phyloP scores from a whole-genome alignment of 2,329 filamentous ascomycete genomes.

The Pseudogymnoascus sp. region DNA sequence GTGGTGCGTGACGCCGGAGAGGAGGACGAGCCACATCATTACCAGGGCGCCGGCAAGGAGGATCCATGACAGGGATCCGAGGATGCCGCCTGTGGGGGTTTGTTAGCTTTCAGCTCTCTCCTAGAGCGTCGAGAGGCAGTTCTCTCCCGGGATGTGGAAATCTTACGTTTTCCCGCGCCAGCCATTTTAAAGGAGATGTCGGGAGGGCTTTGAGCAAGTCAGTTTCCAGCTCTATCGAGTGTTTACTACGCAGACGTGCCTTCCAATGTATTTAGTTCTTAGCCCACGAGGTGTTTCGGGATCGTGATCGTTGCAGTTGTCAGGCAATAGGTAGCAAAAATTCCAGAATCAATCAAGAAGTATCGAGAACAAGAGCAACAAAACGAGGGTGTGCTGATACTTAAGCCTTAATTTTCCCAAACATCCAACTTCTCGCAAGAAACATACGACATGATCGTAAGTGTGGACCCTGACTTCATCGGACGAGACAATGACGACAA shows the following conservation, averaged over 20 bases:
- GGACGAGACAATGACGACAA: neutral
- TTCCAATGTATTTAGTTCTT: neutral
- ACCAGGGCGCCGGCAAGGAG: constrained; percentile 54
- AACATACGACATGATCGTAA: neutral
- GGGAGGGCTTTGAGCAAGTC: neutral
- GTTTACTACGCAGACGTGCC: too few relatives aligned
- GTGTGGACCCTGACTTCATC: neutral
- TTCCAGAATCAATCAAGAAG: neutral
- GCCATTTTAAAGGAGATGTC: neutral
- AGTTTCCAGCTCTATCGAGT: too few relatives aligned
- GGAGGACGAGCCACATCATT: constrained; percentile 57
- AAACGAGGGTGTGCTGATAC: constrained; percentile 1
- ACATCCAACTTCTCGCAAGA: neutral
- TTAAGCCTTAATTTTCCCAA: neutral
- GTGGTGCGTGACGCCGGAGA: constrained; percentile 48
- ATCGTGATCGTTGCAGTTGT: neutral
- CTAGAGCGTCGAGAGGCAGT: too few relatives aligned
- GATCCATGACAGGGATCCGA: constrained; percentile 51
- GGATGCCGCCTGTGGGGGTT: constrained; percentile 39
- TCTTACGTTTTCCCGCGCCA: neutral
- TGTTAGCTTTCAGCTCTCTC: neutral
- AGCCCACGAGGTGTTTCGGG: neutral
- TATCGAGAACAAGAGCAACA: neutral
- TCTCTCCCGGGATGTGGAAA: too few relatives aligned
- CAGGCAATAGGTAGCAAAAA: too few relatives aligned